Evolutionary conservation across 495 filamentous ascomycete species (phyloP).

Genomic region (Gamarada debralockiae): DNA sequence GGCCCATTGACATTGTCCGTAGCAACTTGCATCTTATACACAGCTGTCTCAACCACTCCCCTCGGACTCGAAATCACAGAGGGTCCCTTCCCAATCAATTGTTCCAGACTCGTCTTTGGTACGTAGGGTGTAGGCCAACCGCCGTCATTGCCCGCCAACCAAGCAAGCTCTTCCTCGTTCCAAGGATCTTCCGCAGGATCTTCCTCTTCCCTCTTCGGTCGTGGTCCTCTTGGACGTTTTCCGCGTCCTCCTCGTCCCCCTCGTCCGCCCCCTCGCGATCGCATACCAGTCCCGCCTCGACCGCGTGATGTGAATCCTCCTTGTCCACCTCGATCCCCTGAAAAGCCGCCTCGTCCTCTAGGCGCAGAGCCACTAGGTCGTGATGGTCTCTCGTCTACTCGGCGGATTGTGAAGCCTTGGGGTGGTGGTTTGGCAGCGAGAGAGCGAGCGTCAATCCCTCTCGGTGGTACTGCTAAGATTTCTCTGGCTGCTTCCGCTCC

Average conservation of each 20-base stretch:
- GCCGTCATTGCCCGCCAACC: background rate
- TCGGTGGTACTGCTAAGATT: constrained; percentile 7
- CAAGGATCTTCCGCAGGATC: background rate
- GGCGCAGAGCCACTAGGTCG: background rate
- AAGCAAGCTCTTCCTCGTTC: constrained; percentile 9
- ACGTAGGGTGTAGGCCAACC: constrained; percentile 11
- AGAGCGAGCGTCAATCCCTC: constrained; percentile 20
- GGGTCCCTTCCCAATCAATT: constrained; percentile 4
- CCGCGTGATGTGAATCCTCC: constrained; percentile 16
- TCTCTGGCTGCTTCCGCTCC: constrained; percentile 18
- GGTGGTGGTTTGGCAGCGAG: constrained; percentile 22
- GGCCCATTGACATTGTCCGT: background rate
- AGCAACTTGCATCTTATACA: constrained; percentile 13
- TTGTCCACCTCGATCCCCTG: constrained; percentile 45
- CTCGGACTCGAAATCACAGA: constrained; percentile 4
- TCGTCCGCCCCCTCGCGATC: background rate
- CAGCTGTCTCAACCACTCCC: constrained; percentile 10
- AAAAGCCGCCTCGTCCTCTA: constrained; percentile 25
- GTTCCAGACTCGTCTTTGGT: constrained; percentile 10
- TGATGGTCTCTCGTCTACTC: background rate
- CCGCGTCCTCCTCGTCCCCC: background rate
- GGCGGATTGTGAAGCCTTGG: constrained; percentile 13
- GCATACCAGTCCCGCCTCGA: background rate
- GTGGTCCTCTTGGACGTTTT: background rate
- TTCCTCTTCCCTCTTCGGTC: background rate